Conservation (phyloP, 2,329 filamentous ascomycete genomes). For the Hypomyces perniciosus region DNA sequence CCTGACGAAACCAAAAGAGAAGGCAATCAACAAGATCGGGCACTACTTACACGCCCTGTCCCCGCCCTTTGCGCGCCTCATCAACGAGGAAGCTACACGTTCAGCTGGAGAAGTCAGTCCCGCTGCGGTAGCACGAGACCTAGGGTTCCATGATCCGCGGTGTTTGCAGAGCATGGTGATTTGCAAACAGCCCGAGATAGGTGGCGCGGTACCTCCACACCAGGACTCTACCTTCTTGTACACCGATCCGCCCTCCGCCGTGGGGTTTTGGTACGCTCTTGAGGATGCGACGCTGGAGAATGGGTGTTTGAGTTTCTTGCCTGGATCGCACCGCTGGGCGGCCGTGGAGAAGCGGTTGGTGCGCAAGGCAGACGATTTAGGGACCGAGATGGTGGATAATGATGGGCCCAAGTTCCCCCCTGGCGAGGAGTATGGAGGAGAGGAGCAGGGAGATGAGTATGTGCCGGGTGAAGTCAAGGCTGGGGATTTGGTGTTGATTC, state of each 20-base stretch:
- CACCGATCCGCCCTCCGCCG: conserved; percentile 78
- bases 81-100: conserved; percentile 41
- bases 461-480: conserved; percentile 83
- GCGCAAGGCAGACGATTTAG: conserved; percentile 45
- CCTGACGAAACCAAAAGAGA: conserved; percentile 71
- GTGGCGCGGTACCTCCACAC: conserved; percentile 82
- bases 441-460: conserved; percentile 50
- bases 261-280: conserved; percentile 96
- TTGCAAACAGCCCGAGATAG: conserved; percentile 96
- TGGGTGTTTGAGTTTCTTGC: conserved; percentile 81
- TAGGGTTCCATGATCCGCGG: conserved; percentile 71
- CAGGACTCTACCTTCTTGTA: conserved; percentile 92
- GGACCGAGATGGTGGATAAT: conserved; percentile 69
- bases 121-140: conserved; percentile 58
- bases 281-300: conserved; percentile 86
- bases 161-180: conserved; percentile 94
- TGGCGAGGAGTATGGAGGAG: conserved; percentile 42
- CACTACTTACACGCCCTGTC: conserved; percentile 69
- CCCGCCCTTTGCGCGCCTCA: conserved; percentile 55
- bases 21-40: conserved; percentile 85
- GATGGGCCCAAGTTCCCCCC: conserved; percentile 57
- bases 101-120: conserved; percentile 34
- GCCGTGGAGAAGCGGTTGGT: conserved; percentile 71
- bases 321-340: conserved; percentile 71
- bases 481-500: conserved; percentile 84